A percentile compares a stretch with the other conserved stretches of the same genome.
These are phyloP conservation scores for Alternaria panax DNA, from an alignment of 2,329 filamentous ascomycete species.

Conservation along the genomic window DNA sequence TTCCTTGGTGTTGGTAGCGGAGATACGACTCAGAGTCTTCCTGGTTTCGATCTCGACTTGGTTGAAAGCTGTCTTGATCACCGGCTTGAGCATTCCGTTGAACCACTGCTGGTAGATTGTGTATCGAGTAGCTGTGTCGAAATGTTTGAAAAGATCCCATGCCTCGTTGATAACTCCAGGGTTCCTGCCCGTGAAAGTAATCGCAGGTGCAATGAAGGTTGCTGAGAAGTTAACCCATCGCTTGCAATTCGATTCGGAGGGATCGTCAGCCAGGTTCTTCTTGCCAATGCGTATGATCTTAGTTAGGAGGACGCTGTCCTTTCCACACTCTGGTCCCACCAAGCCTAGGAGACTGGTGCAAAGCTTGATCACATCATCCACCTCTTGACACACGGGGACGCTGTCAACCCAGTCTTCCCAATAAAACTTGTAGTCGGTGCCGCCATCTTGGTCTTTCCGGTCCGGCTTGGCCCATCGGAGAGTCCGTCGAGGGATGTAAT, in stretches of 20 bases:
- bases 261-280: constrained; percentile 74
- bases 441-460: constrained; percentile 74
- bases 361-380: constrained; percentile 89
- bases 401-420: constrained; percentile 98
- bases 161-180: constrained; percentile 84
- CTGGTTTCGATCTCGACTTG: constrained; percentile 80
- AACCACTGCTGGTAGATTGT: constrained; percentile 95
- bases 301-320: constrained; percentile 76
- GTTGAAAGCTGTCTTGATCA: constrained; percentile 80
- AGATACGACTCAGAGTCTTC: constrained; percentile 86
- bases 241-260: constrained; percentile 71
- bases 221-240: constrained; percentile 88
- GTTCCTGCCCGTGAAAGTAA: constrained; percentile 87
- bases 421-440: constrained; percentile 86
- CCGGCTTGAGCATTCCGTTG: constrained; percentile 56
- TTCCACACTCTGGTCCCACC: constrained; percentile 87
- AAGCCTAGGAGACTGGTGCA: constrained; percentile 85
- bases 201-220: constrained; percentile 82
- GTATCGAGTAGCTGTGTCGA: constrained; percentile 78
- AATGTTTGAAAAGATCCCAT: constrained; percentile 81
- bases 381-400: constrained; percentile 85
- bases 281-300: constrained; percentile 88
- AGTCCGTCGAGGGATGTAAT: constrained; percentile 69
- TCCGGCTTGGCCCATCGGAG: constrained; percentile 88
- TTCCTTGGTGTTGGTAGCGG: constrained; percentile 81